Conservation (phyloP, 768 basidiomycete genomes). For the Russula foetens region DNA sequence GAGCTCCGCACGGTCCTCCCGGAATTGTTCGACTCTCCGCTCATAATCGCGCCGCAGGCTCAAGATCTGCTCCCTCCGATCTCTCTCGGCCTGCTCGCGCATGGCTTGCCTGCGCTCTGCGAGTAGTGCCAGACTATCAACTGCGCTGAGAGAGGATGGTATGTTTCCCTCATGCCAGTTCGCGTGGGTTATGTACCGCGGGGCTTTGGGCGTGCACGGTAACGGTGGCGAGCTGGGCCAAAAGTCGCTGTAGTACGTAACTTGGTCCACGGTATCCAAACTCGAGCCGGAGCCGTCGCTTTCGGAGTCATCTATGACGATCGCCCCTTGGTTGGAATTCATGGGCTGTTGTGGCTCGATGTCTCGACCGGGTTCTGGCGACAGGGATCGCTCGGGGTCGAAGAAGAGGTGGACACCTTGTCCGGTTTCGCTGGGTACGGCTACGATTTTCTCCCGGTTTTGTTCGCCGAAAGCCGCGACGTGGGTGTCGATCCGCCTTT, state of each 20-base stretch:
- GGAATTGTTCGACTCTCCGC: not conserved
- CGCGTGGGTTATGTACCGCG: not conserved
- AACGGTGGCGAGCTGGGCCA: not conserved
- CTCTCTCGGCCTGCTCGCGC: not conserved
- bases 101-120: not conserved
- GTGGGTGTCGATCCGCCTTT: not conserved
- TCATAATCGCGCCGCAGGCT: not conserved
- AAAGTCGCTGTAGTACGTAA: not conserved
- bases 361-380: not conserved
- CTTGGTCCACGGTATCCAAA: not conserved
- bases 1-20: not conserved
- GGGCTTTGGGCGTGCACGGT: not conserved
- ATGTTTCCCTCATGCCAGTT: not conserved
- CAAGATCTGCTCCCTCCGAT: not conserved
- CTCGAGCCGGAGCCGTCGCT: not conserved
- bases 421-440: not conserved
- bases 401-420: not conserved
- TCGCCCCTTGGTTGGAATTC: not conserved
- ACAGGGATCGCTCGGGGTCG: slow-evolving; percentile 2
- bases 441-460: not conserved
- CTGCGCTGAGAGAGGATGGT: not conserved
- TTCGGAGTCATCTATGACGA: not conserved
- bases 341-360: not conserved
- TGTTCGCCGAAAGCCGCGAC: slow-evolving; percentile 2
- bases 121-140: slow-evolving; percentile 1